Conservation (phyloP, 768 basidiomycete genomes). For the Amanita brunnescens region DNA sequence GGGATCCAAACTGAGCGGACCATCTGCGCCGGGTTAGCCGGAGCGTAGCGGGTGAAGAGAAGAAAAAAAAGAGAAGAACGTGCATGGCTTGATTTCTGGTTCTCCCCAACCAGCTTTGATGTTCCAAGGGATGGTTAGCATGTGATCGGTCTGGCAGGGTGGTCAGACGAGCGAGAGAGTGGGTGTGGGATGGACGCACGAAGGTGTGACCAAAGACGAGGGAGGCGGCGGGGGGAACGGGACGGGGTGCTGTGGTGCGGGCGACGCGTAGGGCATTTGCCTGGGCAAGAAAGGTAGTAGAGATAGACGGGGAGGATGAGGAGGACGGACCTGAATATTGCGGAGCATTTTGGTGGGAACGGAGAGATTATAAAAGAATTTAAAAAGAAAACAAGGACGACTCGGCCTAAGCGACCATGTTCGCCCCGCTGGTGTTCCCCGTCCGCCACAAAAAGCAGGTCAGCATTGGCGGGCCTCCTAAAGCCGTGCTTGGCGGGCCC, state of each 20-base stretch:
- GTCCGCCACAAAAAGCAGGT: conserved; percentile 60
- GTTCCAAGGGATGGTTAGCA: conserved; percentile 76
- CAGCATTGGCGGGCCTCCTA: conserved; percentile 83
- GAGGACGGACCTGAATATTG: conserved; percentile 10
- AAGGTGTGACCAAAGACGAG: conserved; percentile 85
- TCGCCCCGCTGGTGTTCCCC: conserved; percentile 37
- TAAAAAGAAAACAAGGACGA: conserved; percentile 19
- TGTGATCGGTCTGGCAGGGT: conserved; percentile 65
- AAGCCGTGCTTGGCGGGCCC: conserved; percentile 75
- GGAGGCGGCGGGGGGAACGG: conserved; percentile 52
- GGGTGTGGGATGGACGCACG: conserved; percentile 32
- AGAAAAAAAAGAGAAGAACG: not conserved
- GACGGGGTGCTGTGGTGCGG: conserved; percentile 42
- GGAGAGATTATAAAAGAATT: not conserved
- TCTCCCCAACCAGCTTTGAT: conserved; percentile 67
- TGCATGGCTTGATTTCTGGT: conserved; percentile 80
- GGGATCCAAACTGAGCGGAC: conserved; percentile 65
- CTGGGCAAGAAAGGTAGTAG: conserved; percentile 23
- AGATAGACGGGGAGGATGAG: not conserved
- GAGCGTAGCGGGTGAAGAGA: conserved; percentile 2
- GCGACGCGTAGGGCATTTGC: conserved; percentile 42
- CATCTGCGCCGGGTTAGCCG: conserved; percentile 36
- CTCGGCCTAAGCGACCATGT: conserved; percentile 24
- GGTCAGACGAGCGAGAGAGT: not conserved
- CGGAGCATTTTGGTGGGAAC: not conserved